Percentiles rank a stretch among this genome's conserved stretches.
Evolutionary conservation across 1,284 basidiomycete genomes (phyloP).

Genomic region (Filobasidium uniguttulatum): DNA sequence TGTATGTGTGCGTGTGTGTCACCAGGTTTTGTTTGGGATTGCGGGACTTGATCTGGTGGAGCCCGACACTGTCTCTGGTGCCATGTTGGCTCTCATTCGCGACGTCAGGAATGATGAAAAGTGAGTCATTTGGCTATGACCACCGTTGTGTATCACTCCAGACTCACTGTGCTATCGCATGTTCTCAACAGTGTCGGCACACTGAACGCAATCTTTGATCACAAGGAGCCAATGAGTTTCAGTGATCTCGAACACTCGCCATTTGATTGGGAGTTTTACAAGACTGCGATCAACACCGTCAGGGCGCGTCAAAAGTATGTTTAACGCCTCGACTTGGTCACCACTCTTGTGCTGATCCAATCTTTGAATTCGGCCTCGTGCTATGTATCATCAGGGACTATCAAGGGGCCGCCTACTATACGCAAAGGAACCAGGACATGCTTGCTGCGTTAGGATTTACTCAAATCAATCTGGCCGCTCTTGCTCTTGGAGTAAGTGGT

Average conservation of each 20-base stretch:
- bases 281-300: not conserved
- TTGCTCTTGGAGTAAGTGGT: not conserved
- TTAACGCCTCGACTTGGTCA: not conserved
- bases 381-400: not conserved
- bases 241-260: not conserved
- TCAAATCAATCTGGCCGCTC: not conserved
- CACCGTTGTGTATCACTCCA: not conserved
- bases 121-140: not conserved
- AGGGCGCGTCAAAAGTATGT: not conserved
- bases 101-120: not conserved
- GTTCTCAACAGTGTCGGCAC: no score
- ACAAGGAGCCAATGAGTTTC: not conserved
- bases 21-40: not conserved
- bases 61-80: not conserved
- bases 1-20: not conserved
- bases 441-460: not conserved
- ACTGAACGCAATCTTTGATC: no score
- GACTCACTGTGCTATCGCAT: not conserved
- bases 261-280: not conserved
- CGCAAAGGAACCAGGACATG: not conserved
- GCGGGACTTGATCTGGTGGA: not conserved
- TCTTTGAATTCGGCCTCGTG: no score
- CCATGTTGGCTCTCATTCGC: not conserved
- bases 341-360: not conserved
- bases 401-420: not conserved